Evolutionary conservation across 139 green algal species (phyloP), one percentile per base, ranked within the genome.

Genomic region (Coccomyxa sp.): DNA sequence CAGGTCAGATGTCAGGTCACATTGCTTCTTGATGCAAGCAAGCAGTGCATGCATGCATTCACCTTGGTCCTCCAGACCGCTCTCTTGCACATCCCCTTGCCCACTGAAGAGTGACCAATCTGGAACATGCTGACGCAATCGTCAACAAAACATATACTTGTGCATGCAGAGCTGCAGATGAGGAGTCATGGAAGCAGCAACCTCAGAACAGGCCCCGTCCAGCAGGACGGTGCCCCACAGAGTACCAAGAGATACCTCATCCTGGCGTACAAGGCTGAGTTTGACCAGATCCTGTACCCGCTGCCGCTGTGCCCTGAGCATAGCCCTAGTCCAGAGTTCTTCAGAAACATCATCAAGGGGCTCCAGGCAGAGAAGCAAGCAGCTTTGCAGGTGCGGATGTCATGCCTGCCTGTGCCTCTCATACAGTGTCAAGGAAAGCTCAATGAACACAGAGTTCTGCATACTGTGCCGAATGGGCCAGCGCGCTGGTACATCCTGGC

Each of bases 201-300:
- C n/a, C n/a, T n/a, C n/a, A n/a, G n/a, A n/a, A n/a, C n/a, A n/a
- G n/a, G n/a, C n/a, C n/a, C n/a, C n/a, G n/a, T n/a, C n/a, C n/a
- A n/a, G n/a, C n/a, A n/a, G n/a, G n/a, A n/a, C n/a, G n/a, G n/a
- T n/a, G n/a, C 78, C 7, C 55, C 86, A 8, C 78, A 80, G 40
- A 88, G 82, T 76, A 95, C 92, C 86, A 97, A 97, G 75, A 86
- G 94, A 34, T 98, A 98, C 87, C 87, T 98, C 33, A 98, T 98
- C 69, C 86, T 98, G 18, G 97, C 94, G 0, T 97, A 97, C 54
- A 86, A 91, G 10, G 91, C 90, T 3, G 94, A 98, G 85, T 98
- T 96, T 84, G 94, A 98, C 80, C 83, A 92, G 8, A 93, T 97
- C 73, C 94, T 97, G 80, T 98, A 97, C 81, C 94, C 94, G 0